Percentiles rank a stretch among this genome's conserved stretches.
These are phyloP conservation scores for Hypoxylon fuscum DNA, from an alignment of 495 filamentous ascomycete species.

Conservation along the genomic window DNA sequence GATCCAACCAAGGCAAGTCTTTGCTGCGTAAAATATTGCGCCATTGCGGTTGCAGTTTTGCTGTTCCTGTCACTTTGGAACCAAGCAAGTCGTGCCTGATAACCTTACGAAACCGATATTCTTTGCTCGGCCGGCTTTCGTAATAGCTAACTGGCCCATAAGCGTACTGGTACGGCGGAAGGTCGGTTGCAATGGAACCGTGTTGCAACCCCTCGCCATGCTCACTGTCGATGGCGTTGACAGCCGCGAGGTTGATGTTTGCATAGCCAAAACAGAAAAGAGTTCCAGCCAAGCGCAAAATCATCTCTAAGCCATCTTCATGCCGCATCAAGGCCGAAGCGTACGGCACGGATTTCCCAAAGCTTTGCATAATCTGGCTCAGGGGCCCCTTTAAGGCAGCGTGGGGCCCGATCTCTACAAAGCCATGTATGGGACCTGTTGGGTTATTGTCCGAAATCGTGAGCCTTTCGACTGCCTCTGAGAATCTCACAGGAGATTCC, in stretches of 20 bases:
- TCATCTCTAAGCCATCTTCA: constrained; percentile 7
- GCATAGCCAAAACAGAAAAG: constrained; percentile 10
- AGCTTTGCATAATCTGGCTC: constrained; percentile 54
- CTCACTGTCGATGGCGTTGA: constrained; percentile 28
- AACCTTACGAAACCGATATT: constrained; percentile 52
- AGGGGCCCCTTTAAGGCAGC: constrained; percentile 60
- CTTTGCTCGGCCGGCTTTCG: constrained; percentile 54
- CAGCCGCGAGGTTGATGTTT: not conserved
- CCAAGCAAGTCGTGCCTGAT: constrained; percentile 63
- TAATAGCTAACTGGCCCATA: constrained; percentile 28
- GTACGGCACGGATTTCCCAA: constrained; percentile 43
- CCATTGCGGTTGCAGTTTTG: constrained; percentile 57
- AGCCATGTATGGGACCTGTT: not conserved
- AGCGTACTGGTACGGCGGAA: constrained; percentile 18
- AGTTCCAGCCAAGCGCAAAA: constrained; percentile 19
- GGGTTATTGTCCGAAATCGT: constrained; percentile 36
- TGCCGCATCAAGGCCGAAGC: constrained; percentile 34
- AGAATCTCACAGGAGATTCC: constrained; percentile 50
- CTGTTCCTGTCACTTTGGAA: constrained; percentile 48
- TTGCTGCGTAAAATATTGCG: constrained; percentile 54
- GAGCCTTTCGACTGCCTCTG: constrained; percentile 47
- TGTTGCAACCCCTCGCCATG: not conserved
- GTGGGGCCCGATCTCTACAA: constrained; percentile 69
- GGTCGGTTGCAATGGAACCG: constrained; percentile 4
- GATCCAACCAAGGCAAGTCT: constrained; percentile 60